Evolutionary conservation across 73 alveolate species (phyloP).

Genomic region (Paramecium pentaurelia): DNA sequence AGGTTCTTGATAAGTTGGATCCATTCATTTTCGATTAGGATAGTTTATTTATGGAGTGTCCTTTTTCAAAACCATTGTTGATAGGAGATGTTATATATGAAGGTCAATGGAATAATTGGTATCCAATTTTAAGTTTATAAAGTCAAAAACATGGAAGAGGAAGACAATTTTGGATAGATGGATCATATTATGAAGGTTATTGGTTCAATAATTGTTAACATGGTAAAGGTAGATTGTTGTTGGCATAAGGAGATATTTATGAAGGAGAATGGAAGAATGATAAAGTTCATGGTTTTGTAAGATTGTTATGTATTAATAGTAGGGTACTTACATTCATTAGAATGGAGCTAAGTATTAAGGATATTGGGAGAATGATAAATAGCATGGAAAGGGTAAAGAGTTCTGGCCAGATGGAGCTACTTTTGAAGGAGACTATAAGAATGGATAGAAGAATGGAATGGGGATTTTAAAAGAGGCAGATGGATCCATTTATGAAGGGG

Average conservation of each 20-base stretch:
- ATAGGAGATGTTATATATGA: slow-evolving; percentile 6
- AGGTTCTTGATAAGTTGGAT: neutral
- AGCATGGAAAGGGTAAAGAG: slow-evolving; percentile 61
- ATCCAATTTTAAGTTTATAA: neutral
- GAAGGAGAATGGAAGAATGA: slow-evolving; percentile 70
- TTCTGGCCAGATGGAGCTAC: slow-evolving; percentile 67
- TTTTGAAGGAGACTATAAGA: slow-evolving; percentile 60
- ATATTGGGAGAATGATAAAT: slow-evolving; percentile 60
- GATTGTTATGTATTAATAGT: neutral
- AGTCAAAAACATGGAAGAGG: slow-evolving; percentile 74
- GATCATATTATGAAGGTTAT: slow-evolving; percentile 61
- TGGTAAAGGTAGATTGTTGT: slow-evolving; percentile 63
- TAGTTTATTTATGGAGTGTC: neutral
- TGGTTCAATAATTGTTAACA: slow-evolving; percentile 59
- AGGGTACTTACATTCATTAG: slow-evolving; percentile 58
- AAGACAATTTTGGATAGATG: slow-evolving; percentile 71
- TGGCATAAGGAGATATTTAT: slow-evolving; percentile 60
- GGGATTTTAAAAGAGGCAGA: slow-evolving; percentile 63
- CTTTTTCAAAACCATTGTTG: neutral
- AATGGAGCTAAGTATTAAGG: slow-evolving; percentile 65
- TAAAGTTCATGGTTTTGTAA: slow-evolving; percentile 70
- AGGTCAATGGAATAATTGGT: slow-evolving; percentile 58
- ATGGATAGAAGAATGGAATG: slow-evolving; percentile 57
- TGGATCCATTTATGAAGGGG: slow-evolving; percentile 61
- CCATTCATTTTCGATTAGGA: slow-evolving; percentile 1